Conservation (phyloP, 805 yeast species). For the Candida berthetii region DNA sequence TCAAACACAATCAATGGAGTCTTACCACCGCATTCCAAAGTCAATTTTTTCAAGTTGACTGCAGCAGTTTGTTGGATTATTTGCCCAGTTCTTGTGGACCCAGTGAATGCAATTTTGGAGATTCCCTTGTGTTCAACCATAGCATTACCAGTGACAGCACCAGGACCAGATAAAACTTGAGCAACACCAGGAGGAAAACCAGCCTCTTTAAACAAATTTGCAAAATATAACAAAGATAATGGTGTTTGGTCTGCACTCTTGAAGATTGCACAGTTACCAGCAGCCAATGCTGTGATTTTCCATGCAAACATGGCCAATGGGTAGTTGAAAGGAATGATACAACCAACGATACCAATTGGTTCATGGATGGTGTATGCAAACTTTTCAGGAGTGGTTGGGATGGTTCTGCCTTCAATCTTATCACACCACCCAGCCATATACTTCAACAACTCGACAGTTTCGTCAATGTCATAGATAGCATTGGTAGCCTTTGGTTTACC, state of each 20-base stretch:
- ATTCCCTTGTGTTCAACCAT: constrained; percentile 38
- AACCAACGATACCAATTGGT: constrained; percentile 47
- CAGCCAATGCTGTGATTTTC: constrained; percentile 42
- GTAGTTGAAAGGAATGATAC: constrained; percentile 48
- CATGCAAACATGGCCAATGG: constrained; percentile 45
- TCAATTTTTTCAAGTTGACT: constrained; percentile 37
- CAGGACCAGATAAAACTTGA: constrained; percentile 39
- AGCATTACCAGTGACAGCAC: constrained; percentile 39
- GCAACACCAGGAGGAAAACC: constrained; percentile 47
- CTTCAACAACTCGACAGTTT: constrained; percentile 47
- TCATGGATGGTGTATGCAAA: constrained; percentile 48
- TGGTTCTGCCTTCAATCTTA: constrained; percentile 56
- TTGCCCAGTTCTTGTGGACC: constrained; percentile 45
- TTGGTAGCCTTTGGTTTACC: constrained; percentile 51
- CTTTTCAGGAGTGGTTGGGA: constrained; percentile 52
- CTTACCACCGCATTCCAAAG: constrained; percentile 49
- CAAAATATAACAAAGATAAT: constrained; percentile 35
- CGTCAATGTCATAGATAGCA: constrained; percentile 54
- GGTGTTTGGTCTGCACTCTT: constrained; percentile 47
- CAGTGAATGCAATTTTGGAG: constrained; percentile 49
- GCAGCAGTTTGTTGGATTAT: constrained; percentile 35
- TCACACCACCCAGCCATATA: constrained; percentile 77
- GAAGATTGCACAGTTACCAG: constrained; percentile 41
- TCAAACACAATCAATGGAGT: constrained; percentile 41
- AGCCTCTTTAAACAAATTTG: constrained; percentile 35